These are phyloP conservation scores for Aspergillus uvarum DNA, from an alignment of 2,329 filamentous ascomycete genomes.

Conservation along the genomic window DNA sequence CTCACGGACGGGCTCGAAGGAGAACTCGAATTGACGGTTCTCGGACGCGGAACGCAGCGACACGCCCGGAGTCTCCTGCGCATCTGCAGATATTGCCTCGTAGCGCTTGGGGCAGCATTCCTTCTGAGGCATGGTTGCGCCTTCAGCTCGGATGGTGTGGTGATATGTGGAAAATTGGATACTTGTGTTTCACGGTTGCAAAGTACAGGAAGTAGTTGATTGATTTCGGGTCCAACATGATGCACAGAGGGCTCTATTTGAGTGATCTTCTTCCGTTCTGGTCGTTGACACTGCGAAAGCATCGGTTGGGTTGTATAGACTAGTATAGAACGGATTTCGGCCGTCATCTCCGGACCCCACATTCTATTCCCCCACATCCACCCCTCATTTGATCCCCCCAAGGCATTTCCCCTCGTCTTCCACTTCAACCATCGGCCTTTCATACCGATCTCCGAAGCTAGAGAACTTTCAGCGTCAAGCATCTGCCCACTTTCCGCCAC, in stretches of 20 bases:
- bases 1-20: conserved; percentile 61
- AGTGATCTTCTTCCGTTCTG: background rate
- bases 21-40: conserved; percentile 54
- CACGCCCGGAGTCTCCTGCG: conserved; percentile 32
- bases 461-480: conserved; percentile 5
- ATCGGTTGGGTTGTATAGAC: conserved; percentile 9
- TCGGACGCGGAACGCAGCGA: conserved; percentile 45
- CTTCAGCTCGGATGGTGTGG: background rate
- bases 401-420: background rate
- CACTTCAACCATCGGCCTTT: conserved; percentile 9
- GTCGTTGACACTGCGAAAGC: background rate
- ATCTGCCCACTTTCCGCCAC: conserved; percentile 1
- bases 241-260: conserved; percentile 7
- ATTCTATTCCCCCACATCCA: background rate
- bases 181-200: background rate
- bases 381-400: background rate
- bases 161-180: background rate
- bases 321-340: conserved; percentile 29
- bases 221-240: background rate
- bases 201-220: background rate
- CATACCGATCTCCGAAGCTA: conserved; percentile 25
- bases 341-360: conserved; percentile 26
- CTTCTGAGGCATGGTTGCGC: conserved; percentile 49
- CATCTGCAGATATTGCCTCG: conserved; percentile 28
- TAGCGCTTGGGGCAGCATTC: conserved; percentile 46